Conservation (phyloP, 2,329 filamentous ascomycete genomes). For the Penicillium brevicompactum region DNA sequence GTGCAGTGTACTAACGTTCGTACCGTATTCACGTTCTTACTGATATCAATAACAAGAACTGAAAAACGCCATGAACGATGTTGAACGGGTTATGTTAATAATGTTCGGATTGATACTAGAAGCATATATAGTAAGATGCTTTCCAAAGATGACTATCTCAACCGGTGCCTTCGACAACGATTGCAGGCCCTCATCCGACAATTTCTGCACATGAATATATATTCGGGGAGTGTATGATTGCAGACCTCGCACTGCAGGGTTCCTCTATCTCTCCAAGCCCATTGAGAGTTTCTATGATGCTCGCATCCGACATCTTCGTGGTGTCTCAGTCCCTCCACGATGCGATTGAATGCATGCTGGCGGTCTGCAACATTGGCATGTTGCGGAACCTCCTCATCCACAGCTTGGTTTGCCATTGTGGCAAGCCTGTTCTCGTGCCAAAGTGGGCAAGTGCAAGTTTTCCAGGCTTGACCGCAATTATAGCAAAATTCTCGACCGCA, state of each 20-base stretch:
- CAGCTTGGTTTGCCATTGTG: conserved; percentile 2
- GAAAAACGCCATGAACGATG: too few relatives aligned
- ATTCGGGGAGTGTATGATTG: background rate
- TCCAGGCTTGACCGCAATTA: conserved; percentile 7
- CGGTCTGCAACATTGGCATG: conserved; percentile 3
- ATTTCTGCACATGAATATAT: conserved; percentile 13
- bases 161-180: conserved; percentile 1
- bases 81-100: too few relatives aligned
- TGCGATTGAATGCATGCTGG: conserved; percentile 4
- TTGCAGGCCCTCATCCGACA: conserved; percentile 13
- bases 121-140: too few relatives aligned
- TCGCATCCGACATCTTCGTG: conserved; percentile 15
- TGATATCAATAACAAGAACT: too few relatives aligned
- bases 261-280: conserved; percentile 1
- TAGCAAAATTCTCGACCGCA: conserved; percentile 16
- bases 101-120: too few relatives aligned
- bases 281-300: conserved; percentile 15
- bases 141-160: background rate
- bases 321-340: conserved; percentile 1
- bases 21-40: too few relatives aligned
- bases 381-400: conserved; percentile 10
- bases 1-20: too few relatives aligned
- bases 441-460: conserved; percentile 7
- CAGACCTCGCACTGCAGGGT: background rate
- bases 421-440: conserved; percentile 14